These are phyloP conservation scores for Moniliella sp. DNA, from an alignment of 1,284 basidiomycete species.

Conservation along the genomic window DNA sequence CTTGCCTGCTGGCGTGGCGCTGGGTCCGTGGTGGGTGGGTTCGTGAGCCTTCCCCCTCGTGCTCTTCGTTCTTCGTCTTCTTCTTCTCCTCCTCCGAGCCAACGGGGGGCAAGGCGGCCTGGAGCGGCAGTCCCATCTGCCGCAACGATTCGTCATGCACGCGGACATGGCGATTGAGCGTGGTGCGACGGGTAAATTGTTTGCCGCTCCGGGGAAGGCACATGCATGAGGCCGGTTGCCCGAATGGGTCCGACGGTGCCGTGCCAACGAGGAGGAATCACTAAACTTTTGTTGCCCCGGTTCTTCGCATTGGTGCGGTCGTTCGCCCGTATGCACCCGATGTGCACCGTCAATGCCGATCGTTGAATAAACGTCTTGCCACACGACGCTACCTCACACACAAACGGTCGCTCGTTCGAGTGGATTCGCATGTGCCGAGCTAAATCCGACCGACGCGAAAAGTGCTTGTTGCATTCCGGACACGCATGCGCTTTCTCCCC, in stretches of 20 bases:
- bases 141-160: too few relatives aligned
- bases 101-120: too few relatives aligned
- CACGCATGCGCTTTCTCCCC: too few relatives aligned
- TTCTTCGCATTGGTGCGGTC: constrained; percentile 50
- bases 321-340: constrained; percentile 56
- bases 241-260: constrained; percentile 52
- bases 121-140: too few relatives aligned
- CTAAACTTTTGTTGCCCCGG: constrained; percentile 38
- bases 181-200: constrained; percentile 10
- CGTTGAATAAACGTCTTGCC: constrained; percentile 32
- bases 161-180: not conserved
- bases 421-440: not conserved
- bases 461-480: constrained; percentile 22
- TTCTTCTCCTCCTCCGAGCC: too few relatives aligned
- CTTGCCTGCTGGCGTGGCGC: too few relatives aligned
- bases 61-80: too few relatives aligned
- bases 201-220: constrained; percentile 14
- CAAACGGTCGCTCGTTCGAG: not conserved
- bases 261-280: constrained; percentile 42
- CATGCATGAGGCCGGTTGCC: constrained; percentile 36
- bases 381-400: constrained; percentile 4
- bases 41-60: too few relatives aligned
- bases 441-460: constrained; percentile 25
- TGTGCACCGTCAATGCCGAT: constrained; percentile 56
- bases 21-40: too few relatives aligned